phyloP scores from a whole-genome alignment of 2,329 filamentous ascomycete genomes.

The Trichoderma polysporum region DNA sequence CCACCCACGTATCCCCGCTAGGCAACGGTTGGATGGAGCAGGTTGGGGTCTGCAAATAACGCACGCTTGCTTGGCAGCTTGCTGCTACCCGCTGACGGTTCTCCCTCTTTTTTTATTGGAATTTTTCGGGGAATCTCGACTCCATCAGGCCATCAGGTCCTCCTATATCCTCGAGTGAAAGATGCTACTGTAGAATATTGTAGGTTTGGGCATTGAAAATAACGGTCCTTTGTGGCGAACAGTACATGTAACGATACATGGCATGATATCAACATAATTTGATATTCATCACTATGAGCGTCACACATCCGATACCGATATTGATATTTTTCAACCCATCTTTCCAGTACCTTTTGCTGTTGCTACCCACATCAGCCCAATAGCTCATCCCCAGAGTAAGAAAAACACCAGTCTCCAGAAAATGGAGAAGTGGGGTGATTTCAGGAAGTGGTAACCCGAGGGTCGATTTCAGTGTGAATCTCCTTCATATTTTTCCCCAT shows the following conservation, averaged over 20 bases:
- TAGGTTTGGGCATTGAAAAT: too few species aligned
- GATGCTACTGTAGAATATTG: background rate
- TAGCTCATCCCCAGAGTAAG: background rate
- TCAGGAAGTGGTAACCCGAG: background rate
- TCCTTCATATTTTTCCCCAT: too few species aligned
- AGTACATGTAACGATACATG: background rate
- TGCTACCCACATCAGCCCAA: background rate
- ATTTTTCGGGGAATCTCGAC: background rate
- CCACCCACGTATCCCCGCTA: slow-evolving; percentile 14
- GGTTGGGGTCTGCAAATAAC: background rate
- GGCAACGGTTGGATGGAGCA: background rate
- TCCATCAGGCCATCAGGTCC: too few species aligned
- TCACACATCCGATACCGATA: background rate
- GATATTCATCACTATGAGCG: background rate
- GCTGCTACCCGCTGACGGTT: background rate
- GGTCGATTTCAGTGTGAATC: background rate
- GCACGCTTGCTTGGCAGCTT: too few species aligned
- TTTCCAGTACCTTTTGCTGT: background rate
- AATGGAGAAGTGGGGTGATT: background rate
- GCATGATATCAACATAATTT: background rate
- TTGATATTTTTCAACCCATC: too few species aligned
- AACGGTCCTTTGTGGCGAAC: background rate
- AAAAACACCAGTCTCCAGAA: background rate
- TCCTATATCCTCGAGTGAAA: background rate
- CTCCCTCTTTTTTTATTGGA: background rate